Conservation (phyloP, 2,329 filamentous ascomycete genomes). For the Hyphodiscus sp. region DNA sequence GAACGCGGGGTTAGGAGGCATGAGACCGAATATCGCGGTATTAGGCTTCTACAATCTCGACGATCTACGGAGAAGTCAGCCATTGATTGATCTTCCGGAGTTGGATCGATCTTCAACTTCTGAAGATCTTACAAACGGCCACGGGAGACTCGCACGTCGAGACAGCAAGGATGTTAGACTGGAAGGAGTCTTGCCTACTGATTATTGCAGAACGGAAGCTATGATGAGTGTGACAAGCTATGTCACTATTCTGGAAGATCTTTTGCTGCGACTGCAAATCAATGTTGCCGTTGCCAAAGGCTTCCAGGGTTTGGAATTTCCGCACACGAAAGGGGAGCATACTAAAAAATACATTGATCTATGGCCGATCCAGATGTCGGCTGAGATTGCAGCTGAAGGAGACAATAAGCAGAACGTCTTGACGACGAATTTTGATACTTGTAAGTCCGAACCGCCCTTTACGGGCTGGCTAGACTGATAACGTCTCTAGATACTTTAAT, state of each 20-base stretch:
- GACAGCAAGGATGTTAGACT: conserved; percentile 51
- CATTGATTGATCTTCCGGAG: conserved; percentile 51
- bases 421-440: conserved; percentile 89
- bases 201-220: conserved; percentile 59
- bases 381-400: conserved; percentile 63
- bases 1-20: conserved; percentile 75
- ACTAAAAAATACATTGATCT: conserved; percentile 77
- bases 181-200: conserved; percentile 58
- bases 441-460: conserved; percentile 38
- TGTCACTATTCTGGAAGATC: conserved; percentile 75
- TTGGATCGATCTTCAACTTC: conserved; percentile 32
- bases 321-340: conserved; percentile 46
- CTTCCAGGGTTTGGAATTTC: conserved; percentile 70
- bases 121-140: not conserved
- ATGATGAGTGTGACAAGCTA: conserved; percentile 68
- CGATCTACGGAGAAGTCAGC: conserved; percentile 58
- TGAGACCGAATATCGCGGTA: conserved; percentile 83
- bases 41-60: conserved; percentile 76
- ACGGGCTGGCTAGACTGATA: not conserved
- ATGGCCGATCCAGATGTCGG: conserved; percentile 93
- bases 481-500: conserved; percentile 60
- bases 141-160: conserved; percentile 35
- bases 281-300: conserved; percentile 82
- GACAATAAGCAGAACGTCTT: conserved; percentile 59
- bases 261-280: conserved; percentile 69